Percentiles rank a stretch among this genome's conserved stretches.
phyloP scores from a whole-genome alignment of 768 basidiomycete species.

The Suillus bovinus region DNA sequence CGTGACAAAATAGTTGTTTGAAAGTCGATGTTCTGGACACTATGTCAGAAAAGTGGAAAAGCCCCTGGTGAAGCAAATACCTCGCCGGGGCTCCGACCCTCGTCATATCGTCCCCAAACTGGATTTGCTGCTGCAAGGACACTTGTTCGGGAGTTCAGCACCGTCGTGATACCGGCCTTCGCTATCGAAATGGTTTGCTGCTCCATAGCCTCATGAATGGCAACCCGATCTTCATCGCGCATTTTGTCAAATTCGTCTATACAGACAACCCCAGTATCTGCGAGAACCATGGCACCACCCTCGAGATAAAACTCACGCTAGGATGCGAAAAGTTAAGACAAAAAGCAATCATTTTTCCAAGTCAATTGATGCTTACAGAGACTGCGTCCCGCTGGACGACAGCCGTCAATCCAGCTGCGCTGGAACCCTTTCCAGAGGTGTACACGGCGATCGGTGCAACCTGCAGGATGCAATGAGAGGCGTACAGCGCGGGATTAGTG shows the following conservation, averaged over 20 bases:
- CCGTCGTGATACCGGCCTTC: constrained; percentile 98
- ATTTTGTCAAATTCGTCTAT: constrained; percentile 99
- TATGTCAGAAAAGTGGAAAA: neutral
- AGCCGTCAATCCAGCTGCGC: constrained; percentile 97
- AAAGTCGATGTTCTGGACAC: constrained; percentile 82
- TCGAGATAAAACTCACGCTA: constrained; percentile 98
- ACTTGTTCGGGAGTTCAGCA: constrained; percentile 92
- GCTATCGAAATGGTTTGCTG: constrained; percentile 99
- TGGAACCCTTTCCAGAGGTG: constrained; percentile 97
- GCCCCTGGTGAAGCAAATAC: constrained; percentile 34
- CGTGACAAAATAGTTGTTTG: constrained; percentile 97
- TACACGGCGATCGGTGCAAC: constrained; percentile 98
- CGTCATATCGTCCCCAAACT: constrained; percentile 96
- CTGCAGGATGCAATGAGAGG: constrained; percentile 35
- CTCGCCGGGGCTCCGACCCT: constrained; percentile 94
- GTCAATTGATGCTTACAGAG: constrained; percentile 59
- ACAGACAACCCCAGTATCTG: constrained; percentile 97
- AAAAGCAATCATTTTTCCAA: neutral
- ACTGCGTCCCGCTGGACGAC: constrained; percentile 93
- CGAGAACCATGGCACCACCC: constrained; percentile 99
- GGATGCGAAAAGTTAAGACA: constrained; percentile 11
- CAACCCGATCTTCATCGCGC: constrained; percentile 98
- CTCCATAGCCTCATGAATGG: constrained; percentile 99
- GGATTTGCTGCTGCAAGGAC: constrained; percentile 98
- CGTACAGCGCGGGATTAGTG: neutral